Conservation (phyloP, 306 rosid species). For the Corylus heterophylla region DNA sequence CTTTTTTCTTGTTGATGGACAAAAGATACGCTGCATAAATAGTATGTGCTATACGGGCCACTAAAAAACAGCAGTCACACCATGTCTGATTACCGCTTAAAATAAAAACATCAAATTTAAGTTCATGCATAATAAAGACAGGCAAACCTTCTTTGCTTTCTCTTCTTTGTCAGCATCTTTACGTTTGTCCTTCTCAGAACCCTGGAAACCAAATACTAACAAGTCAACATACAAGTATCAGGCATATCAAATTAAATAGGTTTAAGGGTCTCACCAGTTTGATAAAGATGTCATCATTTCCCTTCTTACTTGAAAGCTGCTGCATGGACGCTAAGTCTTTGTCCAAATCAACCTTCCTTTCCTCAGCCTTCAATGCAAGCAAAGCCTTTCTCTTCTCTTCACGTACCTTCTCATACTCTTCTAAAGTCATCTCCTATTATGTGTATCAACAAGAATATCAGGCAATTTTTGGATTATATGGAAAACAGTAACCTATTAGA, state of each 20-base stretch:
- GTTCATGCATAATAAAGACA: neutral
- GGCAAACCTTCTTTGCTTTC: slow-evolving; percentile 82
- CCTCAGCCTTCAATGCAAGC: slow-evolving; percentile 61
- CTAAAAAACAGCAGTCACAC: neutral
- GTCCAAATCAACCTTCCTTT: slow-evolving; percentile 69
- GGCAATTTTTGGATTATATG: neutral
- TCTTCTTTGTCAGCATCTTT: slow-evolving; percentile 91
- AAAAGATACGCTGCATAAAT: neutral
- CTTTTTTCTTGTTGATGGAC: neutral
- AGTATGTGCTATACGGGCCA: neutral
- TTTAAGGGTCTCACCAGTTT: slow-evolving; percentile 55
- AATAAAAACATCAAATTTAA: neutral
- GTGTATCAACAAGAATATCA: neutral
- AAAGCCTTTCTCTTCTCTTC: slow-evolving; percentile 91
- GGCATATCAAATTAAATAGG: neutral
- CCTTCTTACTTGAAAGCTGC: slow-evolving; percentile 77
- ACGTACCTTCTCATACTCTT: slow-evolving; percentile 79
- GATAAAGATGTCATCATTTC: slow-evolving; percentile 67
- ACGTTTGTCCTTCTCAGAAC: slow-evolving; percentile 91
- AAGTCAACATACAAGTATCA: neutral
- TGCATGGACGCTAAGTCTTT: slow-evolving; percentile 81
- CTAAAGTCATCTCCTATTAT: slow-evolving; percentile 89
- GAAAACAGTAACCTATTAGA: neutral
- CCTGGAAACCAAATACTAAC: slow-evolving; percentile 33
- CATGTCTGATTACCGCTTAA: neutral